Evolutionary conservation across 1,139 yeast species (phyloP).

Genomic region (Yamadazyma siamensis): DNA sequence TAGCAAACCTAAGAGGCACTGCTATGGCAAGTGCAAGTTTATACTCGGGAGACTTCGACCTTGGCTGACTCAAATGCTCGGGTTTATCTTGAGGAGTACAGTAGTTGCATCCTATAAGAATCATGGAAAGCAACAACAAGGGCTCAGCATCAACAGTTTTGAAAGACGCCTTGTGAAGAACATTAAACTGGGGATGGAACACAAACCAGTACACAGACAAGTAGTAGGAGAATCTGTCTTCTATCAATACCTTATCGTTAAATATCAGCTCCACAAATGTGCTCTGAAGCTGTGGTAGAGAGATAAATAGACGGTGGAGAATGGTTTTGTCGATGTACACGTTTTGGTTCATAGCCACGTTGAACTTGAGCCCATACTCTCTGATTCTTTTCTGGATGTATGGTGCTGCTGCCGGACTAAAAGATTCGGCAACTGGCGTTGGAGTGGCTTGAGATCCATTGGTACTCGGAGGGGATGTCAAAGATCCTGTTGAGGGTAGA

Average conservation of each 20-base stretch:
- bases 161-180: conserved; percentile 63
- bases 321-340: conserved; percentile 24
- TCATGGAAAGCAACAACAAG: conserved; percentile 54
- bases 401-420: conserved; percentile 13
- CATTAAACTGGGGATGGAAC: conserved; percentile 61
- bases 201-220: conserved; percentile 50
- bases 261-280: conserved; percentile 20
- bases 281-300: conserved; percentile 16
- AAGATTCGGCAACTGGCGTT: conserved; percentile 13
- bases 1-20: conserved; percentile 60
- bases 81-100: conserved; percentile 16
- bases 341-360: conserved; percentile 24
- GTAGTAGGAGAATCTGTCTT: conserved; percentile 33
- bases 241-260: conserved; percentile 17
- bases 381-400: conserved; percentile 8
- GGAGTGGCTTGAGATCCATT: conserved; percentile 31
- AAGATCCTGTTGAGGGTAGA: conserved; percentile 21
- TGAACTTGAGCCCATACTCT: conserved; percentile 16
- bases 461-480: conserved; percentile 37
- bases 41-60: conserved; percentile 25
- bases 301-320: conserved; percentile 13
- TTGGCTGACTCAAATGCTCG: conserved; percentile 10
- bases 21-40: conserved; percentile 44
- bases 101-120: conserved; percentile 52
- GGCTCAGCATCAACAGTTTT: conserved; percentile 52